Conservation (phyloP, 2,329 filamentous ascomycete species). For the Colletotrichum spaethianum region DNA sequence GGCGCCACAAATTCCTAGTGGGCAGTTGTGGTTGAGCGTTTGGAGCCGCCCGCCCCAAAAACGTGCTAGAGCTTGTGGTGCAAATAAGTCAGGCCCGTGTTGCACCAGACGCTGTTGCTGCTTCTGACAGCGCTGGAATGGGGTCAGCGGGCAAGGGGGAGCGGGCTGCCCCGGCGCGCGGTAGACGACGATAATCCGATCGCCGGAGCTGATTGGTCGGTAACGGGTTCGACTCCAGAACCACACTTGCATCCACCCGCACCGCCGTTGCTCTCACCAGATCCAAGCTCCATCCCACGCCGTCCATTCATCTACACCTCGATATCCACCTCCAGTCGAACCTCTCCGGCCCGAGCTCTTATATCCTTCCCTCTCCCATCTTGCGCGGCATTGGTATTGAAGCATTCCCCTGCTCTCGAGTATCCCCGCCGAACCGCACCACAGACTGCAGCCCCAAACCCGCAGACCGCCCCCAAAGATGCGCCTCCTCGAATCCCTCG, state of each 20-base stretch:
- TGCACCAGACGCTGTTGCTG: not conserved
- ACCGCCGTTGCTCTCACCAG: not conserved
- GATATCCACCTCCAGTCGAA: constrained; percentile 2
- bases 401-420: not conserved
- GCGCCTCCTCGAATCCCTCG: constrained; percentile 51
- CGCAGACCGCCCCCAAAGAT: constrained; percentile 48
- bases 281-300: constrained; percentile 18
- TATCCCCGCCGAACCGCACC: constrained; percentile 5
- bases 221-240: not conserved
- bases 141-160: not conserved
- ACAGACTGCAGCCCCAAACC: constrained; percentile 11
- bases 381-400: not conserved
- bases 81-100: constrained; percentile 3
- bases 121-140: constrained; percentile 15
- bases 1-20: constrained; percentile 33
- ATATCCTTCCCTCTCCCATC: not conserved
- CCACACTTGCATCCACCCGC: constrained; percentile 1
- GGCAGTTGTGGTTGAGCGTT: not conserved
- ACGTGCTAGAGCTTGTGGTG: constrained; percentile 4
- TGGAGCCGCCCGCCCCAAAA: not conserved
- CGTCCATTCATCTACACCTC: constrained; percentile 1
- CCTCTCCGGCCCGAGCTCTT: constrained; percentile 6
- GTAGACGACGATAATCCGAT: constrained; percentile 29
- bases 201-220: constrained; percentile 30
- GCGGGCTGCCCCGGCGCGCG: constrained; percentile 12